Evolutionary conservation across 2,329 filamentous ascomycete genomes (phyloP), one percentile per base, ranked within the genome.

Genomic region (Ceratocystis papillata): DNA sequence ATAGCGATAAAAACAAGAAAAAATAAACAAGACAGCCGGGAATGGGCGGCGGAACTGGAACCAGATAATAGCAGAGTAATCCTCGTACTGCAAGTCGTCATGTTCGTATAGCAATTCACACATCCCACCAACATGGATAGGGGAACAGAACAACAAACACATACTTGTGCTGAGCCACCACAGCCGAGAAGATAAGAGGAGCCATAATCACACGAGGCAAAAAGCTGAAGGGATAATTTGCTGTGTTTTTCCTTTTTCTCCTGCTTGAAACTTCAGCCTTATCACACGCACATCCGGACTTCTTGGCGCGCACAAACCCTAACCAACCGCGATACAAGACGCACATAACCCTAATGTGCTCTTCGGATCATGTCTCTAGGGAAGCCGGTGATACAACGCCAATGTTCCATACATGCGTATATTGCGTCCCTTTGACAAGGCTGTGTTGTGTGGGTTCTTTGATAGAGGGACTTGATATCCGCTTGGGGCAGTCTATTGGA

Each of bases 21-120:
- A 50, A 25, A 50, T 3, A 50, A 50, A 25, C 8, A 50, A n/a
- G n/a, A 10, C n/a, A 25, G 4, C n/a, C 46, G 22, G 20, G 17
- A 48, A 10, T 48, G 46, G 10, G 37, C 37, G 10, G 20, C 46
- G 48, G 22, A 50, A 25, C 20, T 22, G n/a, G n/a, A 50, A 7
- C 46, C n/a, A 20, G 46, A 20, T 8, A 50, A 50, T 5, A 50
- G 45, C 17, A 50, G 48, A 50, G 20, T 50, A 12, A 22, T 50
- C 12, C 48, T 50, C 48, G 48, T 50, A 50, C 48, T 20, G n/a
- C 6, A 25, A 25, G 48, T 22, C 22, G 48, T 50, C 48, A 22
- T 50, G 20, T 50, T 50, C 48, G 48, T 50, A 50, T 50, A 50
- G 48, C 20, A 37, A 48, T 48, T 48, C n/a, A 48, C n/a, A 48